phyloP scores from a whole-genome alignment of 2,329 filamentous ascomycete genomes.

The Lachnellula suecica region DNA sequence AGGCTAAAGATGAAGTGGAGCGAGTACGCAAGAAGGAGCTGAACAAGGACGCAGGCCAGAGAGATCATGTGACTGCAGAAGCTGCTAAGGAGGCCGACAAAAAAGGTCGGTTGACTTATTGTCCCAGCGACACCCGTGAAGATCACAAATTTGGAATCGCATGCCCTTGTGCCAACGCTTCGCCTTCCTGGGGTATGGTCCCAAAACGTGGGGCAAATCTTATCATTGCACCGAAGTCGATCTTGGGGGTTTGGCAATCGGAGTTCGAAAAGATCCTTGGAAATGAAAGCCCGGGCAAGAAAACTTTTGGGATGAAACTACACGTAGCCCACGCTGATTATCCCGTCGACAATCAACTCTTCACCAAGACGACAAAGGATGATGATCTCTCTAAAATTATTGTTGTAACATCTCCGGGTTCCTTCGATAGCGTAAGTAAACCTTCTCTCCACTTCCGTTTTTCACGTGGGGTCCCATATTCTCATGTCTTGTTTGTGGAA shows the following conservation, averaged over 20 bases:
- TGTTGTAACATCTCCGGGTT: not conserved
- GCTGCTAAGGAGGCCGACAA: not conserved
- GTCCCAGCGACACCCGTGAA: not conserved
- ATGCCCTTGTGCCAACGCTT: not conserved
- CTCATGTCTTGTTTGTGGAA: too few species aligned
- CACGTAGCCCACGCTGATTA: not conserved
- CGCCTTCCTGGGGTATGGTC: not conserved
- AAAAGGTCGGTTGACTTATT: too few species aligned
- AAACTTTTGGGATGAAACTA: not conserved
- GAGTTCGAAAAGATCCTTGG: not conserved
- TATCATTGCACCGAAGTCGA: not conserved
- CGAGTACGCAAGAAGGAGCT: too few species aligned
- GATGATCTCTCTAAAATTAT: not conserved
- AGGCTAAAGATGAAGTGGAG: not conserved
- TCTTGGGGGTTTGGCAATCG: not conserved
- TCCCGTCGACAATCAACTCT: not conserved
- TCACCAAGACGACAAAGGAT: not conserved
- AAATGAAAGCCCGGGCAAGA: not conserved
- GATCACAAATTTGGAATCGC: not conserved
- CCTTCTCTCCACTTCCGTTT: too few species aligned
- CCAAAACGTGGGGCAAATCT: not conserved
- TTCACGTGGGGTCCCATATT: too few species aligned
- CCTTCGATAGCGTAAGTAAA: not conserved
- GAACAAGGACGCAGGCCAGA: not conserved
- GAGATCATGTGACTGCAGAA: not conserved